A percentile compares a stretch with the other conserved stretches of the same genome.
Evolutionary conservation across 345 rosid genomes (phyloP).

Genomic region (Barbarea vulgaris): DNA sequence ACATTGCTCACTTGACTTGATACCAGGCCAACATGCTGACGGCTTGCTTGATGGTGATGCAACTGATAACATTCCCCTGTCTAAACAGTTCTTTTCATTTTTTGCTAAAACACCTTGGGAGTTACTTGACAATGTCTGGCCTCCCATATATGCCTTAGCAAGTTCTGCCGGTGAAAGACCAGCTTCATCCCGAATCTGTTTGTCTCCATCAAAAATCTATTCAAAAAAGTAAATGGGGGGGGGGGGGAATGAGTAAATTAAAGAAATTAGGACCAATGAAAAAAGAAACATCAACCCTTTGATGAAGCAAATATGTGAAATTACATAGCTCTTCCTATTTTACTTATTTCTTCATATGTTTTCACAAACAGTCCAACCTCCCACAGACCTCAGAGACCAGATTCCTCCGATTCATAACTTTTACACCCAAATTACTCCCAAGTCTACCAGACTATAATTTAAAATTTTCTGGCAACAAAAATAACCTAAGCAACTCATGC

Average conservation of each 20-base stretch:
- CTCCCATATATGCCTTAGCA: slow-evolving; percentile 83
- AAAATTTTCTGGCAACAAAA: not conserved
- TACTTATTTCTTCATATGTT: slow-evolving; percentile 6
- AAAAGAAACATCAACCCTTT: slow-evolving; percentile 5
- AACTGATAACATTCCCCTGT: slow-evolving; percentile 43
- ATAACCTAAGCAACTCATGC: slow-evolving; percentile 16
- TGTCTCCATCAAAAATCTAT: slow-evolving; percentile 24
- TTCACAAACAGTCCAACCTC: slow-evolving; percentile 15
- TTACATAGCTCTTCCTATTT: slow-evolving; percentile 4
- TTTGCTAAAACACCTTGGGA: slow-evolving; percentile 47
- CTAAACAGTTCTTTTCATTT: slow-evolving; percentile 47
- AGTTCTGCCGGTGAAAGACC: slow-evolving; percentile 79
- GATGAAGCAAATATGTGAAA: slow-evolving; percentile 14
- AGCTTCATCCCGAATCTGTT: slow-evolving; percentile 48
- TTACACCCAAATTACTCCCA: slow-evolving; percentile 3
- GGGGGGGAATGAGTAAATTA: not conserved
- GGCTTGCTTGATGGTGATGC: slow-evolving; percentile 60
- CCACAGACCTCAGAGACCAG: slow-evolving; percentile 8
- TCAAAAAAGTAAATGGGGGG: slow-evolving; percentile 3
- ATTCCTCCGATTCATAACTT: slow-evolving; percentile 2
- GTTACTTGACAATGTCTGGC: slow-evolving; percentile 51
- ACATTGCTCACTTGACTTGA: slow-evolving; percentile 58
- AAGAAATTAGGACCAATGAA: slow-evolving; percentile 6
- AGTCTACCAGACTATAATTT: slow-evolving; percentile 11
- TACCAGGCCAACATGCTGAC: slow-evolving; percentile 87